Percentiles rank a stretch among this genome's conserved stretches.
These are phyloP conservation scores for Cryphonectria naterciae DNA, from an alignment of 2,329 filamentous ascomycete species.

Conservation along the genomic window DNA sequence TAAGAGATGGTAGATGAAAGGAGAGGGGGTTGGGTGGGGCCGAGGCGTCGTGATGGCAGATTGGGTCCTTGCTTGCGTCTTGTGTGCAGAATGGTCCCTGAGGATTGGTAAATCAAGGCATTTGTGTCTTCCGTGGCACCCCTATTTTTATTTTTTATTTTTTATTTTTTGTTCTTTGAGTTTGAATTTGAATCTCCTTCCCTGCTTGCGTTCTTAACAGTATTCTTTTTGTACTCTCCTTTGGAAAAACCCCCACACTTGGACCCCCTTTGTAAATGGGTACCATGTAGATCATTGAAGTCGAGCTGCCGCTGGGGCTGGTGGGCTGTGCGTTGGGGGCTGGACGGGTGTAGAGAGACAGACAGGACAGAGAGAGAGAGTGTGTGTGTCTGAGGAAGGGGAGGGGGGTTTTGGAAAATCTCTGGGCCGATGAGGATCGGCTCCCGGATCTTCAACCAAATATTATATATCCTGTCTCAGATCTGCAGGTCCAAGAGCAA, in stretches of 20 bases:
- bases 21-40: constrained; percentile 5
- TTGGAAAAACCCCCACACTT: not conserved
- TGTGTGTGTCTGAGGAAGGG: not conserved
- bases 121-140: constrained; percentile 5
- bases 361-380: not conserved
- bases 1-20: constrained; percentile 1
- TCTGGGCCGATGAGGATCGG: constrained; percentile 1
- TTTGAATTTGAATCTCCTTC: not conserved
- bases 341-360: not conserved
- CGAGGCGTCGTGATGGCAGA: constrained; percentile 12
- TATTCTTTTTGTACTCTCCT: not conserved
- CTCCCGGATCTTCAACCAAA: constrained; percentile 2
- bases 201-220: not conserved
- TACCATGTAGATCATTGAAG: not conserved
- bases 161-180: not conserved
- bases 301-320: not conserved
- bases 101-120: not conserved
- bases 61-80: not conserved
- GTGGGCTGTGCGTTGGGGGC: not conserved
- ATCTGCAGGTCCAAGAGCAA: constrained; percentile 4
- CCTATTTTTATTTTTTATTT: not conserved
- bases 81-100: not conserved
- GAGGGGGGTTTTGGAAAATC: not conserved
- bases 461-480: not conserved
- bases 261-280: not conserved